These are phyloP conservation scores for Acer campestre DNA, from an alignment of 345 rosid genomes.

Conservation along the genomic window DNA sequence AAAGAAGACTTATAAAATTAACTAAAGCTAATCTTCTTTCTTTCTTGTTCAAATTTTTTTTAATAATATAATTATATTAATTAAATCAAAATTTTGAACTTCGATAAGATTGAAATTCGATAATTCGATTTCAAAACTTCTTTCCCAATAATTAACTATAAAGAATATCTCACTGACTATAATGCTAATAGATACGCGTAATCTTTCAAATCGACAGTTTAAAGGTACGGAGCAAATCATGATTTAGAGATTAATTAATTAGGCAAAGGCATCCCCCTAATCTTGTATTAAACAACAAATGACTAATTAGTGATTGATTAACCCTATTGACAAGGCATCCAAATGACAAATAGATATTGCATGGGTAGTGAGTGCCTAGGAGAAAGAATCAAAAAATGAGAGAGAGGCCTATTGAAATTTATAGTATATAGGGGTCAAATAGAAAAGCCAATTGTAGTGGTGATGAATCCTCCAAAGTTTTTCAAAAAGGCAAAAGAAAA, in stretches of 20 bases:
- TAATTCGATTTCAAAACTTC: too few relatives aligned
- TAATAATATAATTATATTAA: too few relatives aligned
- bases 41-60: too few relatives aligned
- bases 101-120: too few relatives aligned
- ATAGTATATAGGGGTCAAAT: not conserved
- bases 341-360: not conserved
- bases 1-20: not conserved
- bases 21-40: not conserved
- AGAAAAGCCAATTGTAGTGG: slow-evolving; percentile 18
- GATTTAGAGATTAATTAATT: too few relatives aligned
- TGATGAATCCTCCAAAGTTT: slow-evolving; percentile 27
- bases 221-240: too few relatives aligned
- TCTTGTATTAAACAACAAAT: not conserved
- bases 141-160: too few relatives aligned
- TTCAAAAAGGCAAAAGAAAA: slow-evolving; percentile 26
- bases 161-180: too few relatives aligned
- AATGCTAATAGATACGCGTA: not conserved
- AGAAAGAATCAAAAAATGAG: slow-evolving; percentile 22
- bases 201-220: not conserved
- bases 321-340: slow-evolving; percentile 6
- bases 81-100: not conserved
- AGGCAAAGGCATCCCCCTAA: too few relatives aligned
- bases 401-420: not conserved
- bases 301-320: not conserved
- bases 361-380: not conserved